A percentile compares a stretch with the other conserved stretches of the same genome.
phyloP scores from a whole-genome alignment of 139 green algal species.

The Desmodesmus armatus region DNA sequence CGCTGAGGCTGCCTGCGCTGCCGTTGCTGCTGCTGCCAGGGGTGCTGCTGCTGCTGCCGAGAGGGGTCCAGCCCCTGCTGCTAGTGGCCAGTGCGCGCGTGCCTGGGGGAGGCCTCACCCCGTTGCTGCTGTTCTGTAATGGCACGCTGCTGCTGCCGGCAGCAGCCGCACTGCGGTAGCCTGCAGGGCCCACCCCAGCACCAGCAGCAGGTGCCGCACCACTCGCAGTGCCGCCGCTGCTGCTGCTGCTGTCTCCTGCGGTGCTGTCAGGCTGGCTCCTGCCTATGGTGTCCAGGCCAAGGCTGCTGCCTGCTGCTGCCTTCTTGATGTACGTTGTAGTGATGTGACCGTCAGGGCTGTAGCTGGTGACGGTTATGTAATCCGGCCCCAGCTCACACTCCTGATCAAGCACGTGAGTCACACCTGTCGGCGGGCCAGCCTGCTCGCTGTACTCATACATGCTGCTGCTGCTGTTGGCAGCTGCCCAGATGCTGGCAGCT shows the following conservation, averaged over 20 bases:
- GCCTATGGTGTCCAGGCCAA: too few relatives aligned
- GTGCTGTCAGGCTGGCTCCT: too few relatives aligned
- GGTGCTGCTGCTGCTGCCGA: background rate
- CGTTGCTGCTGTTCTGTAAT: too few relatives aligned
- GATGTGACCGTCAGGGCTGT: constrained; percentile 4
- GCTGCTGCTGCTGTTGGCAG: constrained; percentile 23
- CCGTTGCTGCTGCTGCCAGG: background rate
- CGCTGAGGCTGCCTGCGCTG: background rate
- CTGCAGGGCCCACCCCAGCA: background rate
- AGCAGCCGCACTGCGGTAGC: too few relatives aligned
- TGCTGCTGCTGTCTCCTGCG: too few relatives aligned
- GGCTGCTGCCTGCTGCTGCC: background rate
- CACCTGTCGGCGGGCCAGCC: too few relatives aligned
- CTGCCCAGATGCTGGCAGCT: constrained; percentile 18
- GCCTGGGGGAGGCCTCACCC: too few relatives aligned
- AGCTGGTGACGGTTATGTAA: constrained; percentile 14
- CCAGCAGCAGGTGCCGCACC: background rate
- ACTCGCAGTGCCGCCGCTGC: too few relatives aligned
- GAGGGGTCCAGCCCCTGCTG: background rate
- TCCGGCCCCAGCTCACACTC: constrained; percentile 4
- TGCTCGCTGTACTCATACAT: constrained; percentile 32
- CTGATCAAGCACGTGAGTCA: too few relatives aligned
- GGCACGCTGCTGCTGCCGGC: too few relatives aligned
- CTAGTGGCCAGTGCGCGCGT: background rate
- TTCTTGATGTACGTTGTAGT: constrained; percentile 34